Percentiles rank a stretch among this genome's conserved stretches.
These are phyloP conservation scores for Lentinus polychrous DNA, from an alignment of 1,284 basidiomycete genomes.

Conservation along the genomic window DNA sequence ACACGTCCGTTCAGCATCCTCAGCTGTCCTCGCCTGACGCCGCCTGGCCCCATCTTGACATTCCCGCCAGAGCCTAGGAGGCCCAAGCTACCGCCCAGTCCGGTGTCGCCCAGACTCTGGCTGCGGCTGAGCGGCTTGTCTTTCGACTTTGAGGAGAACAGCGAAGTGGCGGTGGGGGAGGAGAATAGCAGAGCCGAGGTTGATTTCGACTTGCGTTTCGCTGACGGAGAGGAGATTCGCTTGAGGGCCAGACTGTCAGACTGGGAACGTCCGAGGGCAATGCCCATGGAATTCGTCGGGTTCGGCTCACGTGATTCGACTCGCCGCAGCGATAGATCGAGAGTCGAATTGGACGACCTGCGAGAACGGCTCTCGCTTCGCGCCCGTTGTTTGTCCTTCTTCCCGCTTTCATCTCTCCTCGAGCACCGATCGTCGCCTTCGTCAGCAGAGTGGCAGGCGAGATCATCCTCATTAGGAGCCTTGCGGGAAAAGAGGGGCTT, in stretches of 20 bases:
- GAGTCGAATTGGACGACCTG: too few relatives aligned
- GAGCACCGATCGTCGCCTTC: background rate
- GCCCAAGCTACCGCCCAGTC: slow-evolving; percentile 2
- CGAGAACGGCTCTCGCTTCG: too few relatives aligned
- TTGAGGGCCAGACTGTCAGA: background rate
- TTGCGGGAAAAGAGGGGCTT: slow-evolving; percentile 15
- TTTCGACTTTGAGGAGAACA: background rate
- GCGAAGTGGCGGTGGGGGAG: slow-evolving; percentile 5
- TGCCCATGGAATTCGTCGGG: slow-evolving; percentile 3
- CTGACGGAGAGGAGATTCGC: background rate
- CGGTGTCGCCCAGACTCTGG: slow-evolving; percentile 13
- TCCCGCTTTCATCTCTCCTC: background rate
- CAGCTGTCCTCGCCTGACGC: slow-evolving; percentile 17
- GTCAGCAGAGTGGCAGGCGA: background rate
- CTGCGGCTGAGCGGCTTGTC: background rate
- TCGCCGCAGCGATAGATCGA: too few relatives aligned
- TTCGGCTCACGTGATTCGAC: slow-evolving; percentile 8
- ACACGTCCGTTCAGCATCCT: slow-evolving; percentile 74
- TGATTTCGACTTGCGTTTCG: background rate
- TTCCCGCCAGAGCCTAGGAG: background rate
- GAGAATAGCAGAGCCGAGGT: slow-evolving; percentile 3
- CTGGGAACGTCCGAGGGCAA: slow-evolving; percentile 15
- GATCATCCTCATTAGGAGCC: too few relatives aligned
- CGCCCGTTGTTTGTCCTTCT: too few relatives aligned
- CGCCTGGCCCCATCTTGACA: slow-evolving; percentile 1